Percentiles rank a stretch among this genome's conserved stretches.
These are phyloP conservation scores for Corylus heterophylla DNA, from an alignment of 306 rosid genomes.

Conservation along the genomic window DNA sequence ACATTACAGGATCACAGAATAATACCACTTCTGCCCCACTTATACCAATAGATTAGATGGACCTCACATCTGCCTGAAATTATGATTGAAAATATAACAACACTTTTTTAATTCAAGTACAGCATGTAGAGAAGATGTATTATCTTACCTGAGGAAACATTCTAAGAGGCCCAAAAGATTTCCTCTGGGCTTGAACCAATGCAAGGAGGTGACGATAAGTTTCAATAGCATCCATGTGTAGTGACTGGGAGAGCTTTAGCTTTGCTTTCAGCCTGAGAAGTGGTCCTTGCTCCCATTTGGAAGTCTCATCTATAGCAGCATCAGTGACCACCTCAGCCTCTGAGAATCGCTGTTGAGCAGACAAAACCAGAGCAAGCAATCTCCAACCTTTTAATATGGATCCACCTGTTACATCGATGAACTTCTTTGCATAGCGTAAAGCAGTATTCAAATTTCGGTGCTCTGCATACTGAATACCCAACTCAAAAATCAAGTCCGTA, in stretches of 20 bases:
- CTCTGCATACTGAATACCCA: slow-evolving; percentile 77
- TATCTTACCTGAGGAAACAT: slow-evolving; percentile 56
- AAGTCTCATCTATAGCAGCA: slow-evolving; percentile 93
- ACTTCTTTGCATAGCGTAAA: slow-evolving; percentile 67
- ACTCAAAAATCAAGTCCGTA: slow-evolving; percentile 70
- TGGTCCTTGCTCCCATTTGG: slow-evolving; percentile 94
- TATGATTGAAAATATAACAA: background rate
- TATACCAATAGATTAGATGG: background rate
- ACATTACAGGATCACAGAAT: background rate
- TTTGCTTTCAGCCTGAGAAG: slow-evolving; percentile 88
- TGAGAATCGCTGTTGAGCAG: slow-evolving; percentile 73
- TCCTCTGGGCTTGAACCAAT: slow-evolving; percentile 89
- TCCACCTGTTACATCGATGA: slow-evolving; percentile 86
- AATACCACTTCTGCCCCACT: background rate
- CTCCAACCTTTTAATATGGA: slow-evolving; percentile 82
- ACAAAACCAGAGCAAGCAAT: slow-evolving; percentile 85
- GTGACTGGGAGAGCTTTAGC: slow-evolving; percentile 71
- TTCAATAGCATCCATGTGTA: slow-evolving; percentile 85
- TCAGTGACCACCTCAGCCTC: slow-evolving; percentile 92
- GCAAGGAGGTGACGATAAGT: slow-evolving; percentile 89
- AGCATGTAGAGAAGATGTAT: slow-evolving; percentile 13
- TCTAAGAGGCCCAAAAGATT: slow-evolving; percentile 73
- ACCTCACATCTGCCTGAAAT: background rate
- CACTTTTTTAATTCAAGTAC: background rate
- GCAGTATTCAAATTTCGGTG: slow-evolving; percentile 79